These are phyloP conservation scores for Amanita molliuscula DNA, from an alignment of 768 basidiomycete species.

Conservation along the genomic window DNA sequence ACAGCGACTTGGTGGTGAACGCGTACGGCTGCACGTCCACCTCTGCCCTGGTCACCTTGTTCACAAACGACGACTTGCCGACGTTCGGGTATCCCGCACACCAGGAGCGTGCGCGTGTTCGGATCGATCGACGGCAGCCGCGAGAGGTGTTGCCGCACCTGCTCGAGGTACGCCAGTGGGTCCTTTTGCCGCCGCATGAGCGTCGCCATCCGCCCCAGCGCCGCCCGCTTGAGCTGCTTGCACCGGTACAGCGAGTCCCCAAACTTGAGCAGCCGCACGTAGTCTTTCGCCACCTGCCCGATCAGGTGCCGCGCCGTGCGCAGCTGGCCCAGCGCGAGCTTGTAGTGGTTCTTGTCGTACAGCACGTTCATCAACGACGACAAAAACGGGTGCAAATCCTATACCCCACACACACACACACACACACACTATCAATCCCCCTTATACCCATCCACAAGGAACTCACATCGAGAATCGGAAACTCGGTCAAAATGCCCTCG, in stretches of 20 bases:
- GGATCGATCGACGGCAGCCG: conserved; percentile 98
- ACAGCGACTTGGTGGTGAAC: conserved; percentile 97
- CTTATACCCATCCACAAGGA: not conserved
- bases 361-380: conserved; percentile 95
- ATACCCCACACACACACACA: not conserved
- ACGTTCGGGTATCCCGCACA: conserved; percentile 99
- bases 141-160: conserved; percentile 97
- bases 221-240: conserved; percentile 96
- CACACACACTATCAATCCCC: not conserved
- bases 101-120: conserved; percentile 92
- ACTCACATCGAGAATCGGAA: conserved; percentile 94
- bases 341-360: conserved; percentile 99
- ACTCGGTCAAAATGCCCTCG: conserved; percentile 86
- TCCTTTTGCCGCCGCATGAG: conserved; percentile 99
- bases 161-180: conserved; percentile 94
- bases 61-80: conserved; percentile 98
- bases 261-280: conserved; percentile 93
- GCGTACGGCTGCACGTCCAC: conserved; percentile 99
- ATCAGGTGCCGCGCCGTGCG: conserved; percentile 94
- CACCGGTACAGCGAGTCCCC: conserved; percentile 97
- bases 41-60: conserved; percentile 98
- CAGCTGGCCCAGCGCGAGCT: conserved; percentile 94
- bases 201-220: conserved; percentile 99
- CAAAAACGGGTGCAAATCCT: conserved; percentile 94
- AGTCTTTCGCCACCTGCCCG: conserved; percentile 95